These are phyloP conservation scores for Myrica gale DNA, from an alignment of 306 rosid genomes.

Conservation along the genomic window DNA sequence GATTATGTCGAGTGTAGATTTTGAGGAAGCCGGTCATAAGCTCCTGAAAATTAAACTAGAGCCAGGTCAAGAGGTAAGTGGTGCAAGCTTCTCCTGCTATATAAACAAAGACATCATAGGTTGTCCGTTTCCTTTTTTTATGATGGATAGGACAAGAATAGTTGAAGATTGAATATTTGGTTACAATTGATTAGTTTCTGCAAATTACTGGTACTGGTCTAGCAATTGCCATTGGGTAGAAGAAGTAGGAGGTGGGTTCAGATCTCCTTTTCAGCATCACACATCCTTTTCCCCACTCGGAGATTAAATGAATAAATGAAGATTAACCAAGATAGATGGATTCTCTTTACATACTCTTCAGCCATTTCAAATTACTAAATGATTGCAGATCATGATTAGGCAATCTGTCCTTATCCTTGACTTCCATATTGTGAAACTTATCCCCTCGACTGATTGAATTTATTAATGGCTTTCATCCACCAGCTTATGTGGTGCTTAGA, in stretches of 20 bases:
- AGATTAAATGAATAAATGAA: background rate
- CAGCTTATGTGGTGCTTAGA: background rate
- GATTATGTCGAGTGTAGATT: conserved; percentile 94
- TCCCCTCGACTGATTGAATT: background rate
- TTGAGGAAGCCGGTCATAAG: conserved; percentile 99
- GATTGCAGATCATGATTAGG: background rate
- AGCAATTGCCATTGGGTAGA: background rate
- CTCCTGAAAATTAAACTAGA: conserved; percentile 92
- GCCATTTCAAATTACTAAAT: conserved; percentile 1
- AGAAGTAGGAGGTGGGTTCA: background rate
- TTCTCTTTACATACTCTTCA: background rate
- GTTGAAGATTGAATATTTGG: background rate
- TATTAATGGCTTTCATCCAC: background rate
- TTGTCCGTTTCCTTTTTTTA: background rate
- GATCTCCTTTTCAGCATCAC: background rate
- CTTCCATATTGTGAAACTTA: background rate
- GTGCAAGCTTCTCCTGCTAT: conserved; percentile 18
- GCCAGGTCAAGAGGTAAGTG: conserved; percentile 95
- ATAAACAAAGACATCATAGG: conserved; percentile 13
- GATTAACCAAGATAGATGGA: background rate
- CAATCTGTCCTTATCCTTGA: background rate
- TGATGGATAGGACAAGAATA: background rate
- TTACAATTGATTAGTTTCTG: background rate
- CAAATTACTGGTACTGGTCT: background rate
- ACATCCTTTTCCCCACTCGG: too few species aligned